Conservation (phyloP, 495 filamentous ascomycete species). For the Penicillium canariense region DNA sequence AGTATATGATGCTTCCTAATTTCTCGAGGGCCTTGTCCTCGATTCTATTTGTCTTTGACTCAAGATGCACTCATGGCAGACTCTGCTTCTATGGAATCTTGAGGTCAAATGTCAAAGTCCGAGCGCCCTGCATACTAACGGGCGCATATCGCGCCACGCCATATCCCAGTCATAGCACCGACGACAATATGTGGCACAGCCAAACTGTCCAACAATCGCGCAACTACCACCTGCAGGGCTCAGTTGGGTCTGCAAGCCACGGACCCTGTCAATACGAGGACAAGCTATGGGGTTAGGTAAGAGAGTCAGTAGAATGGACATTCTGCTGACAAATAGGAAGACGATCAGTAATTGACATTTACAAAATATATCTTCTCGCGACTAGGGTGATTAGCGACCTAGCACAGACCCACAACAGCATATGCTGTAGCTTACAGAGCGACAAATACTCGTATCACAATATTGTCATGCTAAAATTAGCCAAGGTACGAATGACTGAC, state of each 20-base stretch:
- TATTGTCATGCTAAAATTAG: background rate
- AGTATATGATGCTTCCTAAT: background rate
- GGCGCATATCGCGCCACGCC: conserved; percentile 11
- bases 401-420: background rate
- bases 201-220: background rate
- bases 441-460: no score
- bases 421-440: no score
- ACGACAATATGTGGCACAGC: background rate
- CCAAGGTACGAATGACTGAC: background rate
- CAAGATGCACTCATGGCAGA: background rate
- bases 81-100: background rate
- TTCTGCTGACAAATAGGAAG: background rate
- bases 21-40: no score
- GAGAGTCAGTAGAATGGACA: background rate
- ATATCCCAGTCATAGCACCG: background rate
- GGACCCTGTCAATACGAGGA: background rate
- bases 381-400: background rate
- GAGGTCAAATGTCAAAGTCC: background rate
- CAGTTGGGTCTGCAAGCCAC: conserved; percentile 11
- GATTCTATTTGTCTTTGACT: no score
- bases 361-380: background rate
- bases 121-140: conserved; percentile 2
- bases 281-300: background rate
- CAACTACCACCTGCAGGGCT: background rate
- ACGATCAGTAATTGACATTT: background rate